These are phyloP conservation scores for Saccharomycopsis hybrid DNA, from an alignment of 1,139 yeast species.

Conservation along the genomic window DNA sequence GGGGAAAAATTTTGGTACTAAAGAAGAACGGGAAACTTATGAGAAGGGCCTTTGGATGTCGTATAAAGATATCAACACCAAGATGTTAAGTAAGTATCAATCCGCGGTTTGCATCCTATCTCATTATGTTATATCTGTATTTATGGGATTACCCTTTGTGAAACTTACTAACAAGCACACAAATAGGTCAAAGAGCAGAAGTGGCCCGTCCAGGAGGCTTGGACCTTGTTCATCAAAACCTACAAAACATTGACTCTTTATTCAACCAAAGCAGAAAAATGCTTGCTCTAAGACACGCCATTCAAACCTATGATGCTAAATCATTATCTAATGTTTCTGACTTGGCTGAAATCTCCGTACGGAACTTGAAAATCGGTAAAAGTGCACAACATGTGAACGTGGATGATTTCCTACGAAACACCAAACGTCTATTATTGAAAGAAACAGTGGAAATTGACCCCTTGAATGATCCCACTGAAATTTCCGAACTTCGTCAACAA, in stretches of 20 bases:
- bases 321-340: conserved; percentile 39
- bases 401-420: conserved; percentile 39
- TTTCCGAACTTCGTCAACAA: conserved; percentile 18
- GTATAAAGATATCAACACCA: conserved; percentile 23
- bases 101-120: too few species aligned
- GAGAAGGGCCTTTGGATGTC: conserved; percentile 19
- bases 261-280: conserved; percentile 30
- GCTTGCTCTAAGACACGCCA: conserved; percentile 29
- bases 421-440: conserved; percentile 35
- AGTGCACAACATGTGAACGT: conserved; percentile 43
- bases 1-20: conserved; percentile 20
- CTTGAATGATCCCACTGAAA: conserved; percentile 18
- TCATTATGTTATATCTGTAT: too few species aligned
- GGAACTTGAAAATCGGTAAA: conserved; percentile 51
- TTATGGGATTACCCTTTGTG: too few species aligned
- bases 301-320: conserved; percentile 42
- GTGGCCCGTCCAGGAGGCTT: conserved; percentile 40
- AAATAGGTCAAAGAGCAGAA: conserved; percentile 30
- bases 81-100: conserved; percentile 25
- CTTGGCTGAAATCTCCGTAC: conserved; percentile 47
- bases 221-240: conserved; percentile 30
- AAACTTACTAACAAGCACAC: neutral
- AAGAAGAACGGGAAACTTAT: conserved; percentile 19
- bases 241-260: conserved; percentile 33
- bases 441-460: conserved; percentile 24